Base-by-base conservation (phyloP, 805 yeast species). In the Millerago galiae region DNA sequence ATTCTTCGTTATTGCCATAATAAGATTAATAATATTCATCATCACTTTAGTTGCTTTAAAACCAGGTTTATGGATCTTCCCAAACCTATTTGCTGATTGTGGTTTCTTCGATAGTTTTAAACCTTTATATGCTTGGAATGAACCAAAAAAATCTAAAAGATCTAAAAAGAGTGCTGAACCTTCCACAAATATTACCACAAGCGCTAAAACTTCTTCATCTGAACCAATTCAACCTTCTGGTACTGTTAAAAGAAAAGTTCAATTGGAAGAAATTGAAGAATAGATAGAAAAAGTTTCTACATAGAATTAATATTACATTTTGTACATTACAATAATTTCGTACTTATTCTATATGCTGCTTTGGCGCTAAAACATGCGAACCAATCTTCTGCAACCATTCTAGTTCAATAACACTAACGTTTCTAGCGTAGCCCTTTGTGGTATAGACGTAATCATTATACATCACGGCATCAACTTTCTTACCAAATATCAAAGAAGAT, bases 381-480 rank as follows among this genome's bases (percentile, higher is more conserved):
- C 58, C 54, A 11, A 81, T 71, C 48, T 85, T 93, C 56, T 84
- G 91, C 38, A 93, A 63, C 98, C 98, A 91, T 13, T 77, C 75
- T 42, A 87, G 64, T 56, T 87, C 85, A 21, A 93, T 74, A 13
- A 83, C 79, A 38, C 89, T 81, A n/a, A 90, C 95, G 48, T 72
- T 82, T 53, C 99, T 72, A 1, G 95, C 98, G 56, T 90, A 93
- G 1, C 96, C 95, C 60, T 88, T 88, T 12, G 90, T 75, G 1
- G 99, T 93, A 60, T 75, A 91, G 13, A 93, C 97, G 59, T 86
- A 90, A 63, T 93, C 99, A 30, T 89, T 80, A 66, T 88, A 93
- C 95, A 93, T 82, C 42, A 93, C 80, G 1, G 95, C 95, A 51
- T 91, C 95, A 35, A 79, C 71, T 51, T 77, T 75, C 50, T 75